Percentiles rank a stretch among this genome's conserved stretches.
Evolutionary conservation across 2,329 filamentous ascomycete genomes (phyloP).

Genomic region (Alternaria sp.): DNA sequence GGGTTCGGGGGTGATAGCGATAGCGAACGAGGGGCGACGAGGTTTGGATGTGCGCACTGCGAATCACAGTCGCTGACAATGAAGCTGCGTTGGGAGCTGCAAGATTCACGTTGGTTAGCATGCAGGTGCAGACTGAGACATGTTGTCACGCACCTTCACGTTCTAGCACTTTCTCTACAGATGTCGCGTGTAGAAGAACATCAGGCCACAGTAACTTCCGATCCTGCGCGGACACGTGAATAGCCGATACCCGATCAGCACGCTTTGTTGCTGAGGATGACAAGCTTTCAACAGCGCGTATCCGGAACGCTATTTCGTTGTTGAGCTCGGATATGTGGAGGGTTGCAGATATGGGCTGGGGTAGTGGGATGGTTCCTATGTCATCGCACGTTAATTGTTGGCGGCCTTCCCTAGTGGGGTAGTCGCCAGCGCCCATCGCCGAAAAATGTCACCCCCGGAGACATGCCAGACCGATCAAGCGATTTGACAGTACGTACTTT

Average conservation of each 20-base stretch:
- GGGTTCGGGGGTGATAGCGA: conserved; percentile 12
- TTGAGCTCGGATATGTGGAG: conserved; percentile 45
- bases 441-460: not conserved
- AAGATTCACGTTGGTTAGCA: not conserved
- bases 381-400: conserved; percentile 32
- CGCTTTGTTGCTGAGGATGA: conserved; percentile 17
- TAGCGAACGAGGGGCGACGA: conserved; percentile 26
- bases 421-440: conserved; percentile 1
- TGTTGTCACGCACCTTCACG: conserved; percentile 17
- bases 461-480: not conserved
- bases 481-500: not conserved
- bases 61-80: conserved; percentile 16
- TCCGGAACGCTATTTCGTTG: conserved; percentile 45
- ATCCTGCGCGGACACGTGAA: conserved; percentile 6
- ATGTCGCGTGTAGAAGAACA: conserved; percentile 21
- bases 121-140: not conserved
- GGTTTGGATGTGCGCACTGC: conserved; percentile 18
- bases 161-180: conserved; percentile 14
- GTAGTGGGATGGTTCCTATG: conserved; percentile 25
- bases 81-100: conserved; percentile 1
- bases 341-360: conserved; percentile 25
- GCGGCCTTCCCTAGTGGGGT: conserved; percentile 24
- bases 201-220: conserved; percentile 24
- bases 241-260: conserved; percentile 31
- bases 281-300: conserved; percentile 22